phyloP scores from a whole-genome alignment of 1,284 basidiomycete genomes.

The Farysia itapuensis region DNA sequence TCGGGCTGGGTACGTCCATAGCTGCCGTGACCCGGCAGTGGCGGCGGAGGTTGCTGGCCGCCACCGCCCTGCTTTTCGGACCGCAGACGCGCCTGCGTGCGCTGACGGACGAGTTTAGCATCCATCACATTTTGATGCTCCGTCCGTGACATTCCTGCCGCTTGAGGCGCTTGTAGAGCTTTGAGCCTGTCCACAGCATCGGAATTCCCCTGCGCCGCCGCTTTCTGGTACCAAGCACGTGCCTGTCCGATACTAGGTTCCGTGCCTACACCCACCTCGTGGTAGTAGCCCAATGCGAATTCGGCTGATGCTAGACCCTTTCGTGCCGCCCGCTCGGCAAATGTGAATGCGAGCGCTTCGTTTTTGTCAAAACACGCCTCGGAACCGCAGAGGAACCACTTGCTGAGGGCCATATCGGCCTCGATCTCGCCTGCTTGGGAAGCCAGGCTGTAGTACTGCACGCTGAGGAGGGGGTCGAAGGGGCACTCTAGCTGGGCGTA shows the following conservation, averaged over 20 bases:
- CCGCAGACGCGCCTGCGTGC: conserved; percentile 70
- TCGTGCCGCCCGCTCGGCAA: conserved; percentile 85
- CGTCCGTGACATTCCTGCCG: conserved; percentile 67
- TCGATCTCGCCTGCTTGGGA: conserved; percentile 71
- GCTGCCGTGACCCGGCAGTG: conserved; percentile 2
- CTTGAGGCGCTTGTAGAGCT: conserved; percentile 66
- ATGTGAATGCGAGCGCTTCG: conserved; percentile 80
- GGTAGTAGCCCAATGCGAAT: conserved; percentile 92
- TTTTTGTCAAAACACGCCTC: conserved; percentile 83
- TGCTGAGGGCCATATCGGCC: conserved; percentile 91
- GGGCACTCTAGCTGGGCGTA: conserved; percentile 82
- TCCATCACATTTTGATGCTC: conserved; percentile 81
- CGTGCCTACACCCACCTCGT: conserved; percentile 67
- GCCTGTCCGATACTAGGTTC: conserved; percentile 68
- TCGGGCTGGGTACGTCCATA: background rate
- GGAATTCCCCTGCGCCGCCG: conserved; percentile 74
- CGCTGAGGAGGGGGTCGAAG: conserved; percentile 84
- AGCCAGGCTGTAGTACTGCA: conserved; percentile 85
- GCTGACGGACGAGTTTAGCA: conserved; percentile 75
- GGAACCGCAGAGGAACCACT: conserved; percentile 90
- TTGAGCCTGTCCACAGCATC: conserved; percentile 77
- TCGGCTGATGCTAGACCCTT: conserved; percentile 79
- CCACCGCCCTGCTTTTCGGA: conserved; percentile 34
- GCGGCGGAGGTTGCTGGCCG: conserved; percentile 23
- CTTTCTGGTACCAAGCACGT: conserved; percentile 69